phyloP scores from a whole-genome alignment of 2,329 filamentous ascomycete species.

The Monosporascus sp. region DNA sequence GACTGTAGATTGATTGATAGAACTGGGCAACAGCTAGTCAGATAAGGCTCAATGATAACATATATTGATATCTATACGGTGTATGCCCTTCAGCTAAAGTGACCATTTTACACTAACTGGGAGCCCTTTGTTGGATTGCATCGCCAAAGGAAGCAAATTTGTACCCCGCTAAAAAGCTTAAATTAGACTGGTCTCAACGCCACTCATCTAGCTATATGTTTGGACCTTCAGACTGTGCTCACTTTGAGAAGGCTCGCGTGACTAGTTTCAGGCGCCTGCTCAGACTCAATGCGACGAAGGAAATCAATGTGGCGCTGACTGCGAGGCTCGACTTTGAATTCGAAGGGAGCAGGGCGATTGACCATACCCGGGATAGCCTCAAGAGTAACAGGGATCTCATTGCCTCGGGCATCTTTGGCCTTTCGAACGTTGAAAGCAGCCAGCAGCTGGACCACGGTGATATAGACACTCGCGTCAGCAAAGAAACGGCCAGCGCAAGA shows the following conservation, averaged over 20 bases:
- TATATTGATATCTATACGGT: too few relatives aligned
- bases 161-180: too few relatives aligned
- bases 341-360: neutral
- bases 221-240: neutral
- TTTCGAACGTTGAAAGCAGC: constrained; percentile 46
- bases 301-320: neutral
- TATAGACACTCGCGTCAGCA: constrained; percentile 25
- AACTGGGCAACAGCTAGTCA: too few relatives aligned
- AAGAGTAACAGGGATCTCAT: neutral
- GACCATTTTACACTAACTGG: too few relatives aligned
- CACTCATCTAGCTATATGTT: neutral
- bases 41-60: too few relatives aligned
- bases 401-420: neutral
- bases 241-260: neutral
- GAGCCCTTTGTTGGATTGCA: too few relatives aligned
- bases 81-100: too few relatives aligned
- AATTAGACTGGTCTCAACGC: too few relatives aligned
- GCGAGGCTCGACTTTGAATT: neutral
- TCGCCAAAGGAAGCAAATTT: too few relatives aligned
- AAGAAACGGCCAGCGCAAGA: constrained; percentile 29
- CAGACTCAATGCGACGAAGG: neutral
- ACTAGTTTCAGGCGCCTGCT: neutral
- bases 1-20: too few relatives aligned
- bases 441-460: constrained; percentile 34
- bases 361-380: neutral